Conservation (phyloP, 257 asterid genomes). For the Plantago elongata region DNA sequence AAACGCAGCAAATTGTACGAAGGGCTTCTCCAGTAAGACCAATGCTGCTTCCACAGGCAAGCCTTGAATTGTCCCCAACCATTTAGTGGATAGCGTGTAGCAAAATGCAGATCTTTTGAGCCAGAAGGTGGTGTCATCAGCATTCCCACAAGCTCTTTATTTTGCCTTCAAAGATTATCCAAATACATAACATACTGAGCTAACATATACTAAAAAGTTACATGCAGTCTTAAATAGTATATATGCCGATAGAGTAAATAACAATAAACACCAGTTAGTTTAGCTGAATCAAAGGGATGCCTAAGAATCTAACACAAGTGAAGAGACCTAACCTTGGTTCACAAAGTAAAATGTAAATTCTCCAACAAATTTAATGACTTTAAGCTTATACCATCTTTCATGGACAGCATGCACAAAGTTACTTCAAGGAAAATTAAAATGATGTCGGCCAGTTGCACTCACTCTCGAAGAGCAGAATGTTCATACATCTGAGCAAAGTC, state of each 20-base stretch:
- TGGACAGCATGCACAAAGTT: too few relatives aligned
- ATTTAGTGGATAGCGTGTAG: conserved; percentile 31
- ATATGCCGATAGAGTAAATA: too few relatives aligned
- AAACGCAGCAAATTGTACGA: conserved; percentile 31
- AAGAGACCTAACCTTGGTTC: too few relatives aligned
- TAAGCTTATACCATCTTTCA: too few relatives aligned
- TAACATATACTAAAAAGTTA: background rate
- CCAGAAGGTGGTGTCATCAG: conserved; percentile 34
- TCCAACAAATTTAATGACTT: too few relatives aligned
- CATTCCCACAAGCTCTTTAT: conserved; percentile 29
- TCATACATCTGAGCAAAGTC: conserved; percentile 24
- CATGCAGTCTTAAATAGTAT: background rate
- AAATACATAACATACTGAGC: background rate
- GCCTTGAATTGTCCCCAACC: conserved; percentile 33
- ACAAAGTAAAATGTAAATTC: too few relatives aligned
- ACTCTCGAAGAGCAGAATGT: background rate
- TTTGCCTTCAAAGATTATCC: conserved; percentile 22
- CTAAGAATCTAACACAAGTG: too few relatives aligned
- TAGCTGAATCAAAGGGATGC: too few relatives aligned
- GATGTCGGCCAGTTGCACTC: background rate
- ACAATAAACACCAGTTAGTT: too few relatives aligned
- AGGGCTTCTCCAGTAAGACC: conserved; percentile 55
- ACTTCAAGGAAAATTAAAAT: too few relatives aligned
- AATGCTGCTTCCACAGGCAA: conserved; percentile 46
- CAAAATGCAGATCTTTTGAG: conserved; percentile 33